A percentile compares a stretch with the other conserved stretches of the same genome.
phyloP scores from a whole-genome alignment of 2,329 filamentous ascomycete species.

The Seiridium unicorne region DNA sequence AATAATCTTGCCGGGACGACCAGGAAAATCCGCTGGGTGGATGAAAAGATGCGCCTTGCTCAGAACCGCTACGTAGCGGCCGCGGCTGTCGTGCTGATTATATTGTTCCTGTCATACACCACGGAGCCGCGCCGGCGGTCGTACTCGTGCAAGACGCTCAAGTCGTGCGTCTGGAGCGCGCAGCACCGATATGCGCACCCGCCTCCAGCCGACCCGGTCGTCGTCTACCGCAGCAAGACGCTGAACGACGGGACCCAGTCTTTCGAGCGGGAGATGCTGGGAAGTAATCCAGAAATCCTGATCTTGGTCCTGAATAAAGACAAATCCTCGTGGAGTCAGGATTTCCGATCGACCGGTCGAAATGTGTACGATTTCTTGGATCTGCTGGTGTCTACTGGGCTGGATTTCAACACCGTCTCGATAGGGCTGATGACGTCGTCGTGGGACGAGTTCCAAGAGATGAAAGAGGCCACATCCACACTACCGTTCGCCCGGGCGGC shows the following conservation, averaged over 20 bases:
- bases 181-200: slow-evolving; percentile 20
- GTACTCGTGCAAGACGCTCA: slow-evolving; percentile 25
- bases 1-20: too few relatives aligned
- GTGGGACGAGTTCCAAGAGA: slow-evolving; percentile 20
- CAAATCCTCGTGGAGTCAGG: slow-evolving; percentile 23
- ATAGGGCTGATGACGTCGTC: slow-evolving; percentile 26
- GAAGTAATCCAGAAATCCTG: slow-evolving; percentile 19
- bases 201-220: slow-evolving; percentile 14
- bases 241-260: slow-evolving; percentile 21
- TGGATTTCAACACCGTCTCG: slow-evolving; percentile 22
- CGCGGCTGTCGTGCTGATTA: slow-evolving; percentile 15
- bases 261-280: slow-evolving; percentile 20
- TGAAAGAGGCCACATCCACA: slow-evolving; percentile 16
- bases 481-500: slow-evolving; percentile 24
- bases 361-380: slow-evolving; percentile 28
- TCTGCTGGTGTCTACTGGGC: slow-evolving; percentile 21
- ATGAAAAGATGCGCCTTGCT: slow-evolving; percentile 5
- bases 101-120: slow-evolving; percentile 20
- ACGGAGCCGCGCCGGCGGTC: slow-evolving; percentile 22
- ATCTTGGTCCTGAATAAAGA: slow-evolving; percentile 25
- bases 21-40: neutral
- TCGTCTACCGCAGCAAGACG: slow-evolving; percentile 13
- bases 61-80: slow-evolving; percentile 14
- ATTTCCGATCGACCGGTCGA: slow-evolving; percentile 23
- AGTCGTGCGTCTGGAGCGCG: slow-evolving; percentile 19